phyloP scores from a whole-genome alignment of 371 early-diverging fungal genomes.

The Zopfochytrium polystomum region DNA sequence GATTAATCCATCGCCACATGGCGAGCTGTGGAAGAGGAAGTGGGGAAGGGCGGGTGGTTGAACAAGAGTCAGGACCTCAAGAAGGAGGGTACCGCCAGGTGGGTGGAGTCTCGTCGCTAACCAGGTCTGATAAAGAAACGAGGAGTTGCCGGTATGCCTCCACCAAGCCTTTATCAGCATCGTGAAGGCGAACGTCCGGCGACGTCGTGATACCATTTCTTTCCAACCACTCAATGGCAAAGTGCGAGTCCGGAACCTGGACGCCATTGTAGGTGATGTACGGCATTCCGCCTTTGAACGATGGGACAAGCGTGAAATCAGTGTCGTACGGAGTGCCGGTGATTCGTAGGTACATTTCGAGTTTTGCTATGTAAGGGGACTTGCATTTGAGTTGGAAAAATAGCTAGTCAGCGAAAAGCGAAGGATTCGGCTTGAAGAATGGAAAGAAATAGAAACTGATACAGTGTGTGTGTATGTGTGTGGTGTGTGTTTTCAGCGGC shows the following conservation, averaged over 20 bases:
- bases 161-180: neutral
- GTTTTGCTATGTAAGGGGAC: conserved; percentile 9
- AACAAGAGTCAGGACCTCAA: neutral
- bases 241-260: conserved; percentile 5
- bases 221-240: conserved; percentile 8
- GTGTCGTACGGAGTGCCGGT: neutral
- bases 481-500: too few species aligned
- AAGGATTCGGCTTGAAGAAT: too few species aligned
- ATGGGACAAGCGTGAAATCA: neutral
- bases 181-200: neutral
- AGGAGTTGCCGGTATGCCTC: neutral
- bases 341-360: conserved; percentile 13
- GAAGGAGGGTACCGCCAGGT: neutral
- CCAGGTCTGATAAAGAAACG: neutral
- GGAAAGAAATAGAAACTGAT: too few species aligned
- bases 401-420: neutral
- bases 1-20: neutral
- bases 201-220: neutral
- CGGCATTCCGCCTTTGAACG: conserved; percentile 10
- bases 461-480: too few species aligned
- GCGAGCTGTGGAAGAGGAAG: neutral
- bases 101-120: neutral
- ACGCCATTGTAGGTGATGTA: conserved; percentile 15
- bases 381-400: neutral
- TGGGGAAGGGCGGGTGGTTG: neutral